Base-by-base conservation (phyloP, 2,329 filamentous ascomycete genomes). In the Gyromitra esculenta region DNA sequence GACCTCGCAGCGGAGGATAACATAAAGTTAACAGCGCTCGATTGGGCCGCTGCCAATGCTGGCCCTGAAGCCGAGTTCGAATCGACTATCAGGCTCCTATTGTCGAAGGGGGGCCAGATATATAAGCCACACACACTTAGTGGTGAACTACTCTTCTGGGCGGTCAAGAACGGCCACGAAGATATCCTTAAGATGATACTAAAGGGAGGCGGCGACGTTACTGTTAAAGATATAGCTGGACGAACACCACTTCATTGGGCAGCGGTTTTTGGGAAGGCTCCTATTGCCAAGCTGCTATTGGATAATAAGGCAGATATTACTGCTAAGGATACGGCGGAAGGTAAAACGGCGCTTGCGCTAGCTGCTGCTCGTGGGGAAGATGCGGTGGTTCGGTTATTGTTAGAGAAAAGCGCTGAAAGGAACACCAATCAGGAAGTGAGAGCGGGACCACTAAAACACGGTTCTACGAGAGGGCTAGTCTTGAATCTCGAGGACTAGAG, bases 161-260 rank as follows among this genome's bases (percentile, higher is more conserved):
- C 66, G 0, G 72, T 65, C 8, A 70, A 64, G 41, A 39, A 48
- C 7, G 66, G 66, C 13, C 59, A 65, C 35, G 65, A 65, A 39
- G 72, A 75, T 52, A 43, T 75, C 5, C 31, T 71, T 21, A 21
- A 37, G 41, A 57, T 71, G 52, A 31, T 77, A n/a, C 39, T 77
- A 1, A 54, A 63, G 11, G 35, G 39, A 35, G 50, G 62, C 4
- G 60, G 66, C 6, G 25, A 75, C 3, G 54, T 73, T 45, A 37
- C 41, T 57, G n/a, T 56, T 2, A n/a, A 54, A 5, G 75, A 77
- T 18, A 1, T 3, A 15, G 52, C 50, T 7, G 78, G 73, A 35
- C 68, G 77, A 50, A 77, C 73, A 41, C 78, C 73, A 0, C 74
- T 79, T n/a, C 73, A 78, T 18, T 77, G 71, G 64, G 78, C 78